Base-by-base conservation (phyloP, 495 filamentous ascomycete species). In the Hyaloscypha finlandica region DNA sequence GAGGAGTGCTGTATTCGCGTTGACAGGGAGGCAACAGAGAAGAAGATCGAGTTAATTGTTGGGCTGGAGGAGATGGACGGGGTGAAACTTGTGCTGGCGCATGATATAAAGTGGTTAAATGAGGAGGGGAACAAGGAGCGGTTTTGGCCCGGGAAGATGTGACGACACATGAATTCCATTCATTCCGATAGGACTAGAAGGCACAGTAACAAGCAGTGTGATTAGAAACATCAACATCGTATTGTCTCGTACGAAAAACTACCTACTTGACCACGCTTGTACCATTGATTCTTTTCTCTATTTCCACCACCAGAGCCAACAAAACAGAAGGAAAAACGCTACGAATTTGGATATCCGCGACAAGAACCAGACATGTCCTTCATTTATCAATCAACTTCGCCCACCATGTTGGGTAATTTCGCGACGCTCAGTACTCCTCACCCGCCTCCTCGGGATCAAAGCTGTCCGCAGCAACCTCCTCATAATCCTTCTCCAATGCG, bases 401-500 rank as follows among this genome's bases (percentile, higher is more conserved):
- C 12, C 35, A 37, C 12, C 35, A 25, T 25, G 25, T 25, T 25
- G 25, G 25, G 19, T 56, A 6, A 29, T 1, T 12, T n/a, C 8
- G 11, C 25, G 19, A 56, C 37, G 22, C 53, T 64, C 86, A 96
- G 77, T 94, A 94, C 79, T 94, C 90, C 52, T 75, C 84, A 68
- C 88, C 89, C 61, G 84, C 88, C 48, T 90, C 92, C 19, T 72
- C 74, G 52, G 67, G 62, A 12, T 90, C 87, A 59, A 84, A 71
- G 70, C 81, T 84, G 77, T 96, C 92, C 69, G 83, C 85, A 63
- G 90, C 92, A 72, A 96, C 92, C 81, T 96, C 92, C 78, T 95
- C 92, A 75, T 96, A 96, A 74, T 96, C 92, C 86, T 90, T 93
- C 85, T 92, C 90, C 37, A 96, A 84, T 60, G 92, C 92, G 63